Percentiles rank a stretch among this genome's conserved stretches.
These are phyloP conservation scores for Leptodontidium sp. DNA, from an alignment of 2,329 filamentous ascomycete genomes.

Conservation along the genomic window DNA sequence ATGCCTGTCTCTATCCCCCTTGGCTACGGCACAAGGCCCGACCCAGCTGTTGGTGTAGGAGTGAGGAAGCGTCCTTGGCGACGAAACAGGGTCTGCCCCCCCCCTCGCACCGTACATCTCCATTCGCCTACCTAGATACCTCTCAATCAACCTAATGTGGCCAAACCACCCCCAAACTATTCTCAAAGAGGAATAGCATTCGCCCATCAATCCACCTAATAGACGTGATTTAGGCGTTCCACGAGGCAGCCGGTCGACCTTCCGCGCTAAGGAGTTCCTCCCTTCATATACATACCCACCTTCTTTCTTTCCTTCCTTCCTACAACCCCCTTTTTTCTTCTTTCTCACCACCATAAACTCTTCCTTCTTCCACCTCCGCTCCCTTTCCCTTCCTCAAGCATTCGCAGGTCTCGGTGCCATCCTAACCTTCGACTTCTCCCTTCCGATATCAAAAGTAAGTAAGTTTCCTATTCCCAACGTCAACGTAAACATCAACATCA, in stretches of 20 bases:
- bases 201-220: neutral
- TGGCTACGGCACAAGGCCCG: neutral
- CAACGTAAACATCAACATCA: neutral
- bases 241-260: neutral
- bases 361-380: neutral
- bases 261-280: neutral
- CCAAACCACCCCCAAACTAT: neutral
- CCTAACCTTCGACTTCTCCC: neutral
- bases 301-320: neutral
- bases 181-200: neutral
- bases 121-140: neutral
- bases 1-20: neutral
- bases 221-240: neutral
- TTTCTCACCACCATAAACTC: neutral
- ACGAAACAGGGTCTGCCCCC: neutral
- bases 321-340: too few species aligned
- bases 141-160: too few species aligned
- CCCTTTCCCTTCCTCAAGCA: neutral
- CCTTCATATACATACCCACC: neutral
- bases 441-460: slow-evolving; percentile 5
- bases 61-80: neutral
- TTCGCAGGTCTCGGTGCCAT: slow-evolving; percentile 1
- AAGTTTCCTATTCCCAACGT: neutral
- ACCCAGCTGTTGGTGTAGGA: slow-evolving; percentile 8
- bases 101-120: neutral